Percentiles rank a stretch among this genome's conserved stretches.
Evolutionary conservation across 331 rosid species (phyloP).

Genomic region (Saraca asoca): DNA sequence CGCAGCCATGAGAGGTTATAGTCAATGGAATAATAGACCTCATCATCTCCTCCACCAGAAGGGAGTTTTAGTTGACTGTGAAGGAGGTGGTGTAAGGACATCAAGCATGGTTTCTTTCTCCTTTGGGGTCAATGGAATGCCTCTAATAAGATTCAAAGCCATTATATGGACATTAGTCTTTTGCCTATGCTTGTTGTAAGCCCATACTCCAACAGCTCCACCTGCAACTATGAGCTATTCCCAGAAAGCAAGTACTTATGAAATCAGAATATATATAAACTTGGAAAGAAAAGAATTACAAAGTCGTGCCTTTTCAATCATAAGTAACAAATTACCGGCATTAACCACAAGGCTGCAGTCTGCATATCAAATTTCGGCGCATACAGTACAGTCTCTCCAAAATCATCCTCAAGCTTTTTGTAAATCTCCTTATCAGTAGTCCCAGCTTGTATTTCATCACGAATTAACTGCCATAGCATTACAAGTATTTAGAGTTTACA

Average conservation of each 20-base stretch:
- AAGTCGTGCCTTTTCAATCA: slow-evolving; percentile 23
- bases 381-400: slow-evolving; percentile 83
- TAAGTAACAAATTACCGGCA: slow-evolving; percentile 56
- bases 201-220: slow-evolving; percentile 76
- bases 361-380: slow-evolving; percentile 87
- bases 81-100: slow-evolving; percentile 71
- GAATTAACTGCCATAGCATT: slow-evolving; percentile 65
- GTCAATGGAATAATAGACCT: slow-evolving; percentile 43
- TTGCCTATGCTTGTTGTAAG: slow-evolving; percentile 59
- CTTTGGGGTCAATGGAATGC: slow-evolving; percentile 73
- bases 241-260: slow-evolving; percentile 22
- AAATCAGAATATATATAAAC: slow-evolving; percentile 32
- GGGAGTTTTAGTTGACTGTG: slow-evolving; percentile 41
- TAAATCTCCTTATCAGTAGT: slow-evolving; percentile 77
- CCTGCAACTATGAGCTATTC: slow-evolving; percentile 68
- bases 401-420: slow-evolving; percentile 78
- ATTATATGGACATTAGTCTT: slow-evolving; percentile 73
- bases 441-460: slow-evolving; percentile 84
- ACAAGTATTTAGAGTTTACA: slow-evolving; percentile 4
- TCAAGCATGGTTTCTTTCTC: slow-evolving; percentile 79
- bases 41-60: slow-evolving; percentile 60
- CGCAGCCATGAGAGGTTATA: background rate
- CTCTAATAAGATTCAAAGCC: slow-evolving; percentile 76
- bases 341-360: slow-evolving; percentile 90
- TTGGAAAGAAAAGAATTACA: background rate